phyloP scores from a whole-genome alignment of 2,329 filamentous ascomycete species.

The Aspergillus sp. region DNA sequence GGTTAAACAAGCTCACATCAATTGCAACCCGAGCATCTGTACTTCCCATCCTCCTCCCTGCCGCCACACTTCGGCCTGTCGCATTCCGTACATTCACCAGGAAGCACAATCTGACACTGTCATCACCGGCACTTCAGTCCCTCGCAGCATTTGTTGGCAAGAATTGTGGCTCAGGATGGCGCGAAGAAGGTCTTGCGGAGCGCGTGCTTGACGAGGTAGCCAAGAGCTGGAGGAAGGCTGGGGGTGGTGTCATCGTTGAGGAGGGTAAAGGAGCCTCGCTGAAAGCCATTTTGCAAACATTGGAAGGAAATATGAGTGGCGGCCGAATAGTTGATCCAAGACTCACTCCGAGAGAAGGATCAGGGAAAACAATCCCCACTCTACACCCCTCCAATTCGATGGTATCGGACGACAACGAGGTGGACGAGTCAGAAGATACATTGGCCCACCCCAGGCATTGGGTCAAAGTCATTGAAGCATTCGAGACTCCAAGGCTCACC shows the following conservation, averaged over 20 bases:
- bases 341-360: slow-evolving; percentile 44
- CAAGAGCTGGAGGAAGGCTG: slow-evolving; percentile 86
- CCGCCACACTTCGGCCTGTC: slow-evolving; percentile 81
- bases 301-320: slow-evolving; percentile 90
- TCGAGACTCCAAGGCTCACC: slow-evolving; percentile 71
- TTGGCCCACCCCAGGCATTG: slow-evolving; percentile 76
- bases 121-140: slow-evolving; percentile 80
- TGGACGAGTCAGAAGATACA: slow-evolving; percentile 61
- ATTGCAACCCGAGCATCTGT: slow-evolving; percentile 66
- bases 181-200: slow-evolving; percentile 91
- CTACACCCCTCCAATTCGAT: slow-evolving; percentile 22
- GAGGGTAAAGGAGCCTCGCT: slow-evolving; percentile 70
- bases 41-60: slow-evolving; percentile 85
- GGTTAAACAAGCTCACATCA: slow-evolving; percentile 44
- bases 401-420: slow-evolving; percentile 56
- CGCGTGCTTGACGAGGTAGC: slow-evolving; percentile 90
- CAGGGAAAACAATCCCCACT: slow-evolving; percentile 47
- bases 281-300: slow-evolving; percentile 77
- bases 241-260: slow-evolving; percentile 88
- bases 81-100: slow-evolving; percentile 97
- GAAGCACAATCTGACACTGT: slow-evolving; percentile 92
- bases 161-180: slow-evolving; percentile 94
- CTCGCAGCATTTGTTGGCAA: slow-evolving; percentile 89
- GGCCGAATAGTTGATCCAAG: slow-evolving; percentile 61
- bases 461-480: slow-evolving; percentile 82